These are phyloP conservation scores for Lotmaria passim DNA, from an alignment of 208 protist species.

Conservation along the genomic window DNA sequence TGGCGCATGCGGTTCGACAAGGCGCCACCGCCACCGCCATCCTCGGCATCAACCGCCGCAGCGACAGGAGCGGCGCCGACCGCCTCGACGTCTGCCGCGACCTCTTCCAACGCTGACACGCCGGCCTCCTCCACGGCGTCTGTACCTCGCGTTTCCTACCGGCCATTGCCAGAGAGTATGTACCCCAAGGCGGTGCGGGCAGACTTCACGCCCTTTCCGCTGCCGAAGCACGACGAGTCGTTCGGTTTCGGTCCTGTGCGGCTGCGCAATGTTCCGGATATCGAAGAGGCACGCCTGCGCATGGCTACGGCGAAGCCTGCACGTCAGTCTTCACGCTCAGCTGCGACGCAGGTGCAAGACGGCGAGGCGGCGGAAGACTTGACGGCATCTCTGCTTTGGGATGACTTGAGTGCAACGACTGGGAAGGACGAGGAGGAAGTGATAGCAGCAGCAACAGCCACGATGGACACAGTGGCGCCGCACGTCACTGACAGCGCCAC, in stretches of 20 bases:
- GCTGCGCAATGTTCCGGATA: constrained; percentile 78
- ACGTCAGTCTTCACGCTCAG: too few relatives aligned
- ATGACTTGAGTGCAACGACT: not conserved
- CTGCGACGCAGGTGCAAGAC: constrained; percentile 8
- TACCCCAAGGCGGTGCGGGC: constrained; percentile 57
- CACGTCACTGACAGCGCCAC: not conserved
- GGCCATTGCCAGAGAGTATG: constrained; percentile 68
- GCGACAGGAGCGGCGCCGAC: not conserved
- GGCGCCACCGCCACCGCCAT: constrained; percentile 8
- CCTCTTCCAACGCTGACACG: not conserved
- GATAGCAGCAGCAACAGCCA: not conserved
- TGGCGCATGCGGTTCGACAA: constrained; percentile 55
- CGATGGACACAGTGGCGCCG: not conserved
- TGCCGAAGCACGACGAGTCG: constrained; percentile 79
- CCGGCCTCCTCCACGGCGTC: not conserved
- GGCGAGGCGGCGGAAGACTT: not conserved
- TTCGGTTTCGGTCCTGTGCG: constrained; percentile 84
- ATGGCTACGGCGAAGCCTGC: constrained; percentile 15
- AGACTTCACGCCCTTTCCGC: constrained; percentile 84
- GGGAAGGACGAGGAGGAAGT: too few relatives aligned
- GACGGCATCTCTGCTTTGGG: constrained; percentile 2
- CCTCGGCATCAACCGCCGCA: not conserved
- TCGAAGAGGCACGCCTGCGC: constrained; percentile 54
- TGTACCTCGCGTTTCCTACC: constrained; percentile 29
- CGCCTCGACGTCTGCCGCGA: not conserved